These are phyloP conservation scores for Plasmodium fragile DNA, from an alignment of 169 alveolate genomes.

Conservation along the genomic window DNA sequence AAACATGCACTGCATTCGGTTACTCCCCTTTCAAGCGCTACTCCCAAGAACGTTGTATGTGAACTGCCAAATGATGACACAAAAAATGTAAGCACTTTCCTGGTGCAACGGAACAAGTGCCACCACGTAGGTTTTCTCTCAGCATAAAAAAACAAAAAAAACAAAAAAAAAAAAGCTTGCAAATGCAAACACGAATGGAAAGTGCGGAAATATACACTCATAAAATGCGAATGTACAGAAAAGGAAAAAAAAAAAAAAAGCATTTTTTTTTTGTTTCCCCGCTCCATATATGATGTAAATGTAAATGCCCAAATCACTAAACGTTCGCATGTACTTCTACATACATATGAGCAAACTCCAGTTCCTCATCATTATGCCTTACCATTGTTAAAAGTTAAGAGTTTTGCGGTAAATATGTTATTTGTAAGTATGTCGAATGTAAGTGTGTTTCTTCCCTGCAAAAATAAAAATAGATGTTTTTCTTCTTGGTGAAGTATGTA, in stretches of 20 bases:
- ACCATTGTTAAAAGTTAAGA: slow-evolving; percentile 11
- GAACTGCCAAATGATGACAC: not conserved
- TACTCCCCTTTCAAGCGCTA: not conserved
- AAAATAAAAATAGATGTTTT: not conserved
- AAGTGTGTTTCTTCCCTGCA: not conserved
- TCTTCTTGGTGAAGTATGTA: not conserved
- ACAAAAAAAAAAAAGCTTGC: not conserved
- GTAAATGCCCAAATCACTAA: not conserved
- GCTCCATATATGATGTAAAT: not conserved
- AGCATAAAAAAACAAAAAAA: not conserved
- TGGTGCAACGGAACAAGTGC: not conserved
- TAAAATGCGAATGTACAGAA: not conserved
- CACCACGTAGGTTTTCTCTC: not conserved
- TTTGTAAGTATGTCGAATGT: not conserved
- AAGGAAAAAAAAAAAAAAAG: not conserved
- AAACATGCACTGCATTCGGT: not conserved
- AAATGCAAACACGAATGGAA: not conserved
- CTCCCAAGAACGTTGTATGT: not conserved
- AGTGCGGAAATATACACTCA: not conserved
- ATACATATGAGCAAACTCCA: not conserved
- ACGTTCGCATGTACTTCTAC: not conserved
- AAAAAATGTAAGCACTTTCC: not conserved
- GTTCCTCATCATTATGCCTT: not conserved
- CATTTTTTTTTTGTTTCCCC: not conserved
- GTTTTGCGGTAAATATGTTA: slow-evolving; percentile 18